Conservation (phyloP, 495 filamentous ascomycete species). For the Penicillium odoratum region DNA sequence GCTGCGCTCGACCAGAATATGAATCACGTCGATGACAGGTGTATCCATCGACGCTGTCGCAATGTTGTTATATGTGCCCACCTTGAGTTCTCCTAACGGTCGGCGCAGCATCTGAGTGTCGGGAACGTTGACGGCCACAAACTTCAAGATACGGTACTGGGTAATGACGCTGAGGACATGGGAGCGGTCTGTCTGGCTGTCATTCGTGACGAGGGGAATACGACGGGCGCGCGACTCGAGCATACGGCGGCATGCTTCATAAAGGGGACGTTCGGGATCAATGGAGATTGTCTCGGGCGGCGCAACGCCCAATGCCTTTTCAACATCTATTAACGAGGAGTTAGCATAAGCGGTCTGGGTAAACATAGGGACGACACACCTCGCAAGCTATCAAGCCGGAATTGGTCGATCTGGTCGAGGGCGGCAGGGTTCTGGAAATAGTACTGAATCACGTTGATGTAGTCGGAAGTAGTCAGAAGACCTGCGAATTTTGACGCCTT, state of each 20-base stretch:
- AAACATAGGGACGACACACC: conserved; percentile 49
- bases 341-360: not conserved
- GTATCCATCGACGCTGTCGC: conserved; percentile 87
- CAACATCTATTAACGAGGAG: conserved; percentile 67
- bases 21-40: conserved; percentile 93
- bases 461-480: conserved; percentile 92
- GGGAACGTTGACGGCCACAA: conserved; percentile 94
- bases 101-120: conserved; percentile 89
- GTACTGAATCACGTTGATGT: conserved; percentile 98
- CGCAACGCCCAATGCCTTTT: conserved; percentile 84
- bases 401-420: conserved; percentile 86
- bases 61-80: conserved; percentile 82
- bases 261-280: conserved; percentile 83
- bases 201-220: conserved; percentile 90
- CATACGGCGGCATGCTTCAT: conserved; percentile 95
- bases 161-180: conserved; percentile 97
- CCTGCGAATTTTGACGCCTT: conserved; percentile 92
- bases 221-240: conserved; percentile 86
- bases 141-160: conserved; percentile 97
- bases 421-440: conserved; percentile 97
- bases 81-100: conserved; percentile 76
- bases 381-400: conserved; percentile 88
- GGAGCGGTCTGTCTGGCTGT: conserved; percentile 89
- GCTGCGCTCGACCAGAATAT: conserved; percentile 85
- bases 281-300: conserved; percentile 96